These are phyloP conservation scores for Phytophthora chlamydospora DNA, from an alignment of 352 stramenopile genomes.

Conservation along the genomic window DNA sequence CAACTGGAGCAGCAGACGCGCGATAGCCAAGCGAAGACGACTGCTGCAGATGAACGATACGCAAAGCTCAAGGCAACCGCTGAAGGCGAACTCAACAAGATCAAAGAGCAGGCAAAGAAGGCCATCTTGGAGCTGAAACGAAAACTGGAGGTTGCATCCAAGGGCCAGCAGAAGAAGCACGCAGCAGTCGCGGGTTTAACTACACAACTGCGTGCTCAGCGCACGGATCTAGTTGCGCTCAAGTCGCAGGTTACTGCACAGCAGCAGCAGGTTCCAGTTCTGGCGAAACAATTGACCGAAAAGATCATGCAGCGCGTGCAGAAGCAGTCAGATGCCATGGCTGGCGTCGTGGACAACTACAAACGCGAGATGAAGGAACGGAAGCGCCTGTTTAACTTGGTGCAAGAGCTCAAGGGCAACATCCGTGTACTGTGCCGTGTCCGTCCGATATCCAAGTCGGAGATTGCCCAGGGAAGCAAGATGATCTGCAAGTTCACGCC, in stretches of 20 bases:
- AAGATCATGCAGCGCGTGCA: constrained; percentile 77
- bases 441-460: constrained; percentile 89
- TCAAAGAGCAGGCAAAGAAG: constrained; percentile 90
- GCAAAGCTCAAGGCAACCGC: constrained; percentile 80
- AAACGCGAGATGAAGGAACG: constrained; percentile 89
- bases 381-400: constrained; percentile 94
- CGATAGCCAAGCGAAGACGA: constrained; percentile 49
- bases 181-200: constrained; percentile 46
- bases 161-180: constrained; percentile 66
- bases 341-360: constrained; percentile 90
- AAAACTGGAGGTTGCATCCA: constrained; percentile 65
- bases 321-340: constrained; percentile 80
- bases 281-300: constrained; percentile 73
- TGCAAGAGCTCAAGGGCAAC: constrained; percentile 97
- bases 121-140: constrained; percentile 86
- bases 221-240: constrained; percentile 51
- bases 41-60: constrained; percentile 67
- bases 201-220: constrained; percentile 61
- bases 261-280: constrained; percentile 61
- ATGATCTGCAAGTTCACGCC: constrained; percentile 83
- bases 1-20: constrained; percentile 67
- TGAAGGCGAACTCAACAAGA: constrained; percentile 78
- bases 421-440: constrained; percentile 98
- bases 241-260: constrained; percentile 60
- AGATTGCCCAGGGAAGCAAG: constrained; percentile 75